Conservation (phyloP, 306 rosid species). For the Alnus rubra region DNA sequence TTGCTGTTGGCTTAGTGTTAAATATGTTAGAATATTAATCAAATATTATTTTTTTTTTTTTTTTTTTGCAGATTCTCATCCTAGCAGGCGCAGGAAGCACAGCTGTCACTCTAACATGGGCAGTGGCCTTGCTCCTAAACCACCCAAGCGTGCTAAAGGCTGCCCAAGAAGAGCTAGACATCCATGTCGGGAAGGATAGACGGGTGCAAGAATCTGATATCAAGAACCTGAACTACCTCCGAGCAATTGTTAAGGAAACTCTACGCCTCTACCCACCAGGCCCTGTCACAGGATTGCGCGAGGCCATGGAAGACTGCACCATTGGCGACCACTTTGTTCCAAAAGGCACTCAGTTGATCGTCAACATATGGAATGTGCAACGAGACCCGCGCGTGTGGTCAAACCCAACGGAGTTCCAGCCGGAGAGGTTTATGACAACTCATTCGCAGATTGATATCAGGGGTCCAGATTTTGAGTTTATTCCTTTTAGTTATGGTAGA, state of each 20-base stretch:
- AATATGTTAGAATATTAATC: no score
- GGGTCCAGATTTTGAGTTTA: slow-evolving; percentile 25
- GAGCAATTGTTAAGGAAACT: slow-evolving; percentile 38
- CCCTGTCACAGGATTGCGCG: slow-evolving; percentile 36
- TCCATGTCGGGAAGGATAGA: slow-evolving; percentile 25
- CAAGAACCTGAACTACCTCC: slow-evolving; percentile 27
- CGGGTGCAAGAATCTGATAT: slow-evolving; percentile 46
- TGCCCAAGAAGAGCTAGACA: slow-evolving; percentile 38
- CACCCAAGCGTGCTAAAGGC: slow-evolving; percentile 24
- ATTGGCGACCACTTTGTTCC: slow-evolving; percentile 13
- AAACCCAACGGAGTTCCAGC: slow-evolving; percentile 27
- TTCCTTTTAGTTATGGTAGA: slow-evolving; percentile 38
- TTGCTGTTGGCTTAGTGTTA: no score
- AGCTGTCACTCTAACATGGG: slow-evolving; percentile 32
- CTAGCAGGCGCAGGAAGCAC: slow-evolving; percentile 35
- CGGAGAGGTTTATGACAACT: slow-evolving; percentile 33
- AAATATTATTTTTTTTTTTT: no score
- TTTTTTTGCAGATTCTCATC: slow-evolving; percentile 13
- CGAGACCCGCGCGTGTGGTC: slow-evolving; percentile 20
- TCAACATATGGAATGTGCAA: slow-evolving; percentile 42
- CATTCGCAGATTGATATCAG: neutral
- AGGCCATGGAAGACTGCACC: slow-evolving; percentile 41
- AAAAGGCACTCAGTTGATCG: slow-evolving; percentile 34
- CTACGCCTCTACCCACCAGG: slow-evolving; percentile 35
- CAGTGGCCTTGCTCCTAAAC: slow-evolving; percentile 28